Evolutionary conservation across 257 asterid species (phyloP), one percentile per base, ranked within the genome.

Genomic region (Perilla frutescens): DNA sequence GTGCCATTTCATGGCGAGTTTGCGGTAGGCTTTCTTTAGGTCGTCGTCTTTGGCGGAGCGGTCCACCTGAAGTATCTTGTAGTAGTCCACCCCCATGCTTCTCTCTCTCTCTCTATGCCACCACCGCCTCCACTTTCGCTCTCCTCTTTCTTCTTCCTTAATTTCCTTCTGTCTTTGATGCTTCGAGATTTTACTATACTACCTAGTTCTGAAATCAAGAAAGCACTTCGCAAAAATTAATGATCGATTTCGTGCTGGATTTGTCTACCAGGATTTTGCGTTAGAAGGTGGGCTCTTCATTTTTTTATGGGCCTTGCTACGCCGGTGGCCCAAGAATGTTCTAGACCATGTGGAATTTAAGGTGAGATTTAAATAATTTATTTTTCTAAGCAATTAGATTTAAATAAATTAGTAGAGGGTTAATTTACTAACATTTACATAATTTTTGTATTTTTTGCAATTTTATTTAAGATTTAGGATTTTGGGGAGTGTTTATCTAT

Each of bases 1-100:
- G 69, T 87, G 90, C 91, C 91, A 88, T 66, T 84, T 88, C 93
- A 88, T 88, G 40, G 93, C 93, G 56, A 88, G 89, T 29, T 80
- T 84, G 64, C 86, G 84, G 77, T 86, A 88, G 15, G 93, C 87
- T 66, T 86, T 88, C 62, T 82, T 86, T 53, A 87, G 84, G 81
- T 87, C 92, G 10, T 82, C 90, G 5, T 88, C 93, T 55, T 57
- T 85, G 79, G 90, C 91, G 73, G 79, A 76, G 72, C 84, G 82
- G 73, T 84, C 86, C 77, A 86, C 90, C 77, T 81, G 82, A 58
- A 82, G 84, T 68, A 82, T 53, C 75, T 78, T 82, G 82, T 86
- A 86, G 81, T 84, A 84, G 74, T 86, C 87, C 70, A 80, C 87
- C 26, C 87, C 91, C 91, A 83, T 84, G 67, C 29, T 61, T 70